Evolutionary conservation across 148 eudicot genomes (phyloP), one percentile per base, ranked within the genome.

Genomic region (Diospyros kaki): DNA sequence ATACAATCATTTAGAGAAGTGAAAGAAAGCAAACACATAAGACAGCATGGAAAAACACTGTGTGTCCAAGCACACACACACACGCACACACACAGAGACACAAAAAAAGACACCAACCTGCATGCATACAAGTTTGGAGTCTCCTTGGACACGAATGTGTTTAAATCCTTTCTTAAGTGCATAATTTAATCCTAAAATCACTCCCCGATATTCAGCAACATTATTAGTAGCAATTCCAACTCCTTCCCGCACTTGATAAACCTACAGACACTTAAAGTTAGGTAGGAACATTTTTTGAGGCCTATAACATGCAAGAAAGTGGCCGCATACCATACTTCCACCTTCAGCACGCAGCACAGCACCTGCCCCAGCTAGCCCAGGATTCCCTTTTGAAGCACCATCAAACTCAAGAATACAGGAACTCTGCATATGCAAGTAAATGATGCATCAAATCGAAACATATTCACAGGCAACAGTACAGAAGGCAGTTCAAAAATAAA

Each of bases 331-430:
- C 83, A 80, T 85, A n/a, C n/a, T 85, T 77, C 98, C 97, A 82
- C 86, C 89, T 28, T 74, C 82, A 66, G 89, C 83, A 73, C 91
- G 91, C 54, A 93, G 84, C 76, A 93, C 81, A 75, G 94, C 98
- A 69, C 98, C 98, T n/a, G 98, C 98, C 75, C 97, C 98, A 82
- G 98, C 83, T 58, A 15, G 84, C 77, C 97, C 98, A 81, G 98
- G 98, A 80, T 93, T 93, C 77, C 98, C 97, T 83, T 91, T 93
- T 40, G 94, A 91, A 80, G 98, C 97, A 79, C 94, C 97, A 81
- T 93, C 97, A 82, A 91, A 93, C 81, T 93, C 94, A 59, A 93
- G 72, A 68, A 82, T 78, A 81, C 92, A 93, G 3, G 91, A 88
- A 73, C 54, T 45, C 94, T 89, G 62, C 44, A 56, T 39, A 53